A percentile compares a stretch with the other conserved stretches of the same genome.
phyloP scores from a whole-genome alignment of 2,329 filamentous ascomycete genomes.

The Phialophora tarda region DNA sequence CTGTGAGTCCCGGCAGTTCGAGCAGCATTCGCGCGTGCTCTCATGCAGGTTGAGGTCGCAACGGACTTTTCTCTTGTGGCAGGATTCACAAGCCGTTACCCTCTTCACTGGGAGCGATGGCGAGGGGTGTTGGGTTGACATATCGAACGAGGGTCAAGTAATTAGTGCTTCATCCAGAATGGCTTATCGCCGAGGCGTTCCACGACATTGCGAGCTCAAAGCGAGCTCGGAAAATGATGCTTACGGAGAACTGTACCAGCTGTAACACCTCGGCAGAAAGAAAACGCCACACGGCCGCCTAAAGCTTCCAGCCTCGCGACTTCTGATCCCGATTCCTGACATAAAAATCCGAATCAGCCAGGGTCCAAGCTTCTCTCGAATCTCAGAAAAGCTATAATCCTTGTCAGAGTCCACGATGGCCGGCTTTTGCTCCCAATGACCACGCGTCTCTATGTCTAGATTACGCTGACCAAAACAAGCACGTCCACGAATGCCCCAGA shows the following conservation, averaged over 20 bases:
- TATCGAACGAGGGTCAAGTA: background rate
- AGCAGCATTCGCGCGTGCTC: conserved; percentile 19
- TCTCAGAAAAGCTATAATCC: too few species aligned
- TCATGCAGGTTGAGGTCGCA: conserved; percentile 19
- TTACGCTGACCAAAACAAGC: too few species aligned
- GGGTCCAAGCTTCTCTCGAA: too few species aligned
- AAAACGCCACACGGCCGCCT: background rate
- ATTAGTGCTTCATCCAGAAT: background rate
- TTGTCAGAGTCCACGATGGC: too few species aligned
- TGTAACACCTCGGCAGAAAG: background rate
- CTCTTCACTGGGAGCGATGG: background rate
- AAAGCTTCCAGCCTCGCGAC: background rate
- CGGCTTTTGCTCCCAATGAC: too few species aligned
- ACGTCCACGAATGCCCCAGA: too few species aligned
- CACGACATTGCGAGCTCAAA: background rate
- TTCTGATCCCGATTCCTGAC: background rate
- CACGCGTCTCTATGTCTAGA: too few species aligned
- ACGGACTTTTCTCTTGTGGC: conserved; percentile 22
- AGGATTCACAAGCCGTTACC: conserved; percentile 14
- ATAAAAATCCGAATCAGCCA: too few species aligned
- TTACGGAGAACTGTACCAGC: too few species aligned
- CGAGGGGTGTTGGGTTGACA: background rate
- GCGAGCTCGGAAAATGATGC: background rate
- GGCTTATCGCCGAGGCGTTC: conserved; percentile 5
- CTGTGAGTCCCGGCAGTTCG: conserved; percentile 19